Evolutionary conservation across 2,329 filamentous ascomycete species (phyloP).

Genomic region (Microcyclospora tardicrescens): DNA sequence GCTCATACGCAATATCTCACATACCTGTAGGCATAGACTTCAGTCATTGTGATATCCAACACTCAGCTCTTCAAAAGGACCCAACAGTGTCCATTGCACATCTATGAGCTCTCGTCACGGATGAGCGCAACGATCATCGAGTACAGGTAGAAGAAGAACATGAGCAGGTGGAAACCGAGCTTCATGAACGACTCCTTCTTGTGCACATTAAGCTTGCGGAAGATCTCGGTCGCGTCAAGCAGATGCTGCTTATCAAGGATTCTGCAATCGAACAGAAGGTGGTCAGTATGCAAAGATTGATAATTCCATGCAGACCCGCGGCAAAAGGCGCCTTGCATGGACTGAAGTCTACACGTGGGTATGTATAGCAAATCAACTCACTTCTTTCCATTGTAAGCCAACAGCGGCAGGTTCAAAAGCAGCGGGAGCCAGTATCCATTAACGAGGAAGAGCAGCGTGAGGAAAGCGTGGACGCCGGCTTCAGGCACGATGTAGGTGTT

Average conservation of each 20-base stretch:
- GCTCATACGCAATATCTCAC: too few species aligned
- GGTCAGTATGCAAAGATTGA: too few species aligned
- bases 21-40: too few species aligned
- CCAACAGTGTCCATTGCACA: too few species aligned
- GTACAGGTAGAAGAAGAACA: conserved; percentile 99
- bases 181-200: conserved; percentile 99
- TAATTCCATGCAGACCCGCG: too few species aligned
- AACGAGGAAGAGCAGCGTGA: conserved; percentile 91
- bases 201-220: conserved; percentile 96
- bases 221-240: conserved; percentile 95
- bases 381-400: conserved; percentile 97
- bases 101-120: conserved; percentile 54
- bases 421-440: conserved; percentile 98
- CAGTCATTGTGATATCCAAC: too few species aligned
- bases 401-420: conserved; percentile 77
- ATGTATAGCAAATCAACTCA: conserved; percentile 38
- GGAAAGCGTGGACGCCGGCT: conserved; percentile 89
- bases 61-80: too few species aligned
- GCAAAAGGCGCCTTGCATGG: too few species aligned
- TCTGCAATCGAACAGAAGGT: conserved; percentile 35
- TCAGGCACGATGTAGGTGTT: conserved; percentile 99
- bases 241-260: conserved; percentile 96
- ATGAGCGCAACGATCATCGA: conserved; percentile 67
- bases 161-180: conserved; percentile 93
- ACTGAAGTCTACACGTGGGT: too few species aligned